Base-by-base conservation (phyloP, 768 basidiomycete genomes). In the Hygrophorus russula region DNA sequence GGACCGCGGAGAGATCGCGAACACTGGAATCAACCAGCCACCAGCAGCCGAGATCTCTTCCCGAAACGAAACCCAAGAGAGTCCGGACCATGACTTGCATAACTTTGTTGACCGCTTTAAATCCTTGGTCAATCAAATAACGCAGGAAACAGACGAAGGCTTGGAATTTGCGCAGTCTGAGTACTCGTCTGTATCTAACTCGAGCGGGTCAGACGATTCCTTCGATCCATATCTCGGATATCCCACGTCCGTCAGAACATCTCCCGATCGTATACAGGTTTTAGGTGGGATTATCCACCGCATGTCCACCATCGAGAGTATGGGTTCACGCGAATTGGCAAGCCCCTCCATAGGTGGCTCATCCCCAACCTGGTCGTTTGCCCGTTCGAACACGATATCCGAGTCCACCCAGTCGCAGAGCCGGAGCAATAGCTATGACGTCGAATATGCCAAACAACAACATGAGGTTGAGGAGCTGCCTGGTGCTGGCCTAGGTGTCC, bases 231-330 rank as follows among this genome's bases (percentile, higher is more conserved):
- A 41, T 43, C 31, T 27, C 36, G 44, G 38, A 42, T 45, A 15
- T 43, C 36, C 20, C 53, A 49, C 51, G 43, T 50, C 38, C 69
- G 51, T 64, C 64, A 14, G 63, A 68, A 15, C 74, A 74, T 31
- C 4, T 7, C 24, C 24, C 24, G 68, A 71, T 45, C 67, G 71
- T 42, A 64, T 85, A 24, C 69, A 69, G 5, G 68, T 87, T 39
- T 62, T 88, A 44, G 80, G 82, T 42, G 67, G 71, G 17, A 73
- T 67, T 51, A 69, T 87, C 35, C 68, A 72, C 41, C 80, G 85
- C 31, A 85, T 88, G 84, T 78, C 82, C 14, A 87, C 85, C 20
- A 87, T 87, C 48, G 82, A 86, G 56, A 78, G 76, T 34, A 68
- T 86, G 57, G 83, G 82, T 32, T 82, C 79, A 13, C 69, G 73